Conservation (phyloP, 768 basidiomycete species). For the Ramaria rubella region DNA sequence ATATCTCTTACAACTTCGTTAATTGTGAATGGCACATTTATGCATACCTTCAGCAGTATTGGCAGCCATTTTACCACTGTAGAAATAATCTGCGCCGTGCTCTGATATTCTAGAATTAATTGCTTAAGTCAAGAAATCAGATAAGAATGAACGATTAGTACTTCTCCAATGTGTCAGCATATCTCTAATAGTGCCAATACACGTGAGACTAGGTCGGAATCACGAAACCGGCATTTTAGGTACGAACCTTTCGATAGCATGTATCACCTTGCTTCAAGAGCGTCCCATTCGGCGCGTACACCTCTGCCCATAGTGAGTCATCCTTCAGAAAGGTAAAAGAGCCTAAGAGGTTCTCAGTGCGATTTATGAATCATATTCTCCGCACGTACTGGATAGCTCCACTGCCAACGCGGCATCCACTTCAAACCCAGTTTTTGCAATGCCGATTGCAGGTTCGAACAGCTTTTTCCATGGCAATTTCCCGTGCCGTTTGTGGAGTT, state of each 20-base stretch:
- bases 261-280: conserved; percentile 17
- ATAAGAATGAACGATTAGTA: background rate
- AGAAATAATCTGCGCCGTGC: conserved; percentile 21
- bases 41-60: background rate
- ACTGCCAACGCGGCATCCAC: background rate
- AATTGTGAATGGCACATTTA: background rate
- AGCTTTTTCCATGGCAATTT: conserved; percentile 39
- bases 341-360: background rate
- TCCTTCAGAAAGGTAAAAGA: conserved; percentile 2
- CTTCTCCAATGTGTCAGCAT: conserved; percentile 21
- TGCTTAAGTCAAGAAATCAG: background rate
- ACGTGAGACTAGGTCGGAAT: background rate
- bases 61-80: conserved; percentile 15
- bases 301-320: conserved; percentile 23
- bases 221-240: too few relatives aligned
- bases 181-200: too few relatives aligned
- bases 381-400: background rate
- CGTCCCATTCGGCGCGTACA: conserved; percentile 24
- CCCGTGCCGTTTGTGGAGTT: conserved; percentile 38
- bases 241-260: conserved; percentile 17
- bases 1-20: background rate
- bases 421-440: conserved; percentile 23
- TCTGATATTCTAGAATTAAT: conserved; percentile 8
- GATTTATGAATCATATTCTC: background rate
- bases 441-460: conserved; percentile 35